A percentile compares a stretch with the other conserved stretches of the same genome.
phyloP scores from a whole-genome alignment of 2,329 filamentous ascomycete species.

The Pyricularia sp. region DNA sequence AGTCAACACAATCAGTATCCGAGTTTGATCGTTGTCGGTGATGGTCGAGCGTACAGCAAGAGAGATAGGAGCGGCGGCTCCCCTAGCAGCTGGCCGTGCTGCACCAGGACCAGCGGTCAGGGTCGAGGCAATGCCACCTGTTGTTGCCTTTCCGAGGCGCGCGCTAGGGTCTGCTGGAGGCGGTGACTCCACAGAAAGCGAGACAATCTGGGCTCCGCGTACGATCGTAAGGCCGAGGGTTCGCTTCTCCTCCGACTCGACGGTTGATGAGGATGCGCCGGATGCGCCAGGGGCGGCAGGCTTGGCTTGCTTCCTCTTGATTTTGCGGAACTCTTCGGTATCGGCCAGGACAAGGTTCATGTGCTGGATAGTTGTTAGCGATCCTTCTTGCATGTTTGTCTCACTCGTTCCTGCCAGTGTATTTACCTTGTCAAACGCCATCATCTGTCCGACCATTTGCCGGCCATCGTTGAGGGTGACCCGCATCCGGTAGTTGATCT shows the following conservation, averaged over 20 bases:
- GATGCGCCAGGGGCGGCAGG: conserved; percentile 51
- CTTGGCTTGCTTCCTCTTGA: conserved; percentile 78
- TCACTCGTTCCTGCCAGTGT: conserved; percentile 3
- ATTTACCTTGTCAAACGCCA: conserved; percentile 90
- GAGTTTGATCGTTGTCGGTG: background rate
- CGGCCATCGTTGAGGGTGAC: conserved; percentile 90
- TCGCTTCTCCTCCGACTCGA: conserved; percentile 93
- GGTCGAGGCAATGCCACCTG: conserved; percentile 59
- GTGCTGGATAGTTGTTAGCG: conserved; percentile 47
- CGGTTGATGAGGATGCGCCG: conserved; percentile 45
- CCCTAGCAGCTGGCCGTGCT: conserved; percentile 81
- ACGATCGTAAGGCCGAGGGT: conserved; percentile 93
- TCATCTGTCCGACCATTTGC: conserved; percentile 96
- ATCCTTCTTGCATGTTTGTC: background rate
- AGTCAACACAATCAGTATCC: background rate
- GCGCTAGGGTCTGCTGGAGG: conserved; percentile 90
- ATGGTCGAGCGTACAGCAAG: conserved; percentile 52
- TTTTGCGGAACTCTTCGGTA: conserved; percentile 92
- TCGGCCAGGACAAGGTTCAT: conserved; percentile 99
- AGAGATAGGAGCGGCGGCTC: conserved; percentile 60
- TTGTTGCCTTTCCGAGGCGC: conserved; percentile 69
- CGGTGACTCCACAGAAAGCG: conserved; percentile 88
- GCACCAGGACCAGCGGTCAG: conserved; percentile 82
- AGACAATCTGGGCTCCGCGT: conserved; percentile 89
- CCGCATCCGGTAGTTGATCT: conserved; percentile 99